These are phyloP conservation scores for Arthrobotrys entomopaga DNA, from an alignment of 2,329 filamentous ascomycete genomes.

Conservation along the genomic window DNA sequence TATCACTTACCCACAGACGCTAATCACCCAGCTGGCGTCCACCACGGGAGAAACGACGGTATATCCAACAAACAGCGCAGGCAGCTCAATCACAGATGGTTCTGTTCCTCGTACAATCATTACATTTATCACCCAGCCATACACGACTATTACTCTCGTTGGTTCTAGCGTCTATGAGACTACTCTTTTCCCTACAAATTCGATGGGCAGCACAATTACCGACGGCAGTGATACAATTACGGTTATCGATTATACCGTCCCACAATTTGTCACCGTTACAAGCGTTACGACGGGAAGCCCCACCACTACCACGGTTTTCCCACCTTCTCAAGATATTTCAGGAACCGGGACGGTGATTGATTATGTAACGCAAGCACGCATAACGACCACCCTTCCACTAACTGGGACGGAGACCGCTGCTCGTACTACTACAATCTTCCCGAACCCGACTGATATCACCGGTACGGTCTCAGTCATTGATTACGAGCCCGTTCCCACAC, in stretches of 20 bases:
- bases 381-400: background rate
- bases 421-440: conserved; percentile 9
- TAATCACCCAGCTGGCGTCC: background rate
- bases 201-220: background rate
- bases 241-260: background rate
- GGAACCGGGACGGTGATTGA: conserved; percentile 6
- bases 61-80: conserved; percentile 5
- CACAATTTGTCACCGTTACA: conserved; percentile 2
- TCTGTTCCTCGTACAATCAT: background rate
- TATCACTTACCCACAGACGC: background rate
- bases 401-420: background rate
- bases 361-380: background rate
- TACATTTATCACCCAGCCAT: conserved; percentile 1
- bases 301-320: background rate
- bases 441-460: conserved; percentile 3
- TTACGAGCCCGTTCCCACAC: background rate
- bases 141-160: background rate
- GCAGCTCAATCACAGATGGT: background rate
- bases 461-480: conserved; percentile 4
- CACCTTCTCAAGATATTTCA: background rate
- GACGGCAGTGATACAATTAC: conserved; percentile 15
- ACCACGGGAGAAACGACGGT: conserved; percentile 1
- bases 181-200: conserved; percentile 2
- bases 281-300: background rate
- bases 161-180: conserved; percentile 1